phyloP scores from a whole-genome alignment of 2,329 filamentous ascomycete species.

The Microascus cirrosus region DNA sequence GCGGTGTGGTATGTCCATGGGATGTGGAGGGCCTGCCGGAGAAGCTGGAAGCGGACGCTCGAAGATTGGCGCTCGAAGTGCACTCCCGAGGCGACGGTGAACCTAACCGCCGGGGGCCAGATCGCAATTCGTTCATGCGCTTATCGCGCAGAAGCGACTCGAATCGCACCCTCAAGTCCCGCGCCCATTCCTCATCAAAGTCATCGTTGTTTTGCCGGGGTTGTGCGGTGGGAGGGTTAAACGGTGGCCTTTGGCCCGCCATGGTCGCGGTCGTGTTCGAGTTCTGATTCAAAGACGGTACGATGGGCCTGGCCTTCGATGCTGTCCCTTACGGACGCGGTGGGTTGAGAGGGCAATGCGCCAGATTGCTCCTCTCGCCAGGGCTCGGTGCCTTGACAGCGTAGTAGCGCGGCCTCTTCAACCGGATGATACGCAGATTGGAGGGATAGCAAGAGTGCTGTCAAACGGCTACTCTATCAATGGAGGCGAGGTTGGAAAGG shows the following conservation, averaged over 20 bases:
- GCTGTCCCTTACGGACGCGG: background rate
- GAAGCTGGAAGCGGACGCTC: constrained; percentile 24
- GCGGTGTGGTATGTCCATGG: constrained; percentile 26
- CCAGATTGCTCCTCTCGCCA: background rate
- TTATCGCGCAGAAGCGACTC: constrained; percentile 78
- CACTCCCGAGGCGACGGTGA: constrained; percentile 43
- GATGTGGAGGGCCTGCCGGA: constrained; percentile 35
- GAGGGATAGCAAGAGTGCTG: background rate
- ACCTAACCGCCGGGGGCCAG: constrained; percentile 37
- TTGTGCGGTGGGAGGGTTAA: background rate
- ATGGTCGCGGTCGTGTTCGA: background rate
- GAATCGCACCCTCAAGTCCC: constrained; percentile 72
- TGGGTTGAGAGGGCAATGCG: background rate
- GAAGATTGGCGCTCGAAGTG: constrained; percentile 36
- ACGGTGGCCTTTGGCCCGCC: constrained; percentile 1
- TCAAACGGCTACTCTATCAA: background rate
- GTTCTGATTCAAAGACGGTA: background rate
- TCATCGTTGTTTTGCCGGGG: constrained; percentile 6
- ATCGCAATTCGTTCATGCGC: constrained; percentile 67
- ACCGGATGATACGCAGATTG: background rate
- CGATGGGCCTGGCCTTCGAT: background rate
- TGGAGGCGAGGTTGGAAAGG: background rate
- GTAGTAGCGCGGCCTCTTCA: background rate
- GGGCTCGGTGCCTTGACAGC: background rate
- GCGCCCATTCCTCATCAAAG: constrained; percentile 58